A percentile compares a stretch with the other conserved stretches of the same genome.
Conservation (phyloP, 2,329 filamentous ascomycete genomes). For the Pseudopyricularia javanii region DNA sequence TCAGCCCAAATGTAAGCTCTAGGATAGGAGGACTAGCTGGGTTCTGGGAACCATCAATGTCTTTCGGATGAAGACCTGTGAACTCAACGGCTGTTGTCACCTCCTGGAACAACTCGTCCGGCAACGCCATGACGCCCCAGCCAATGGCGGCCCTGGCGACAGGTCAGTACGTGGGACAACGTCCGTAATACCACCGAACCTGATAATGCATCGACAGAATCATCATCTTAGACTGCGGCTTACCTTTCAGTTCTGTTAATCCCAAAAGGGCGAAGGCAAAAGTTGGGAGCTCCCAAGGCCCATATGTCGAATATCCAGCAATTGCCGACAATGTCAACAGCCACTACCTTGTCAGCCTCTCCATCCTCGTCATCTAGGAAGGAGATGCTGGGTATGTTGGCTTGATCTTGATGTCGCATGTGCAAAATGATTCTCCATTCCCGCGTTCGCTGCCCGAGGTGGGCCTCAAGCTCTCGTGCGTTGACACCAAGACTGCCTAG, state of each 20-base stretch:
- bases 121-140: constrained; percentile 37
- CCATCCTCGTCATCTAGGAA: constrained; percentile 34
- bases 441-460: constrained; percentile 26
- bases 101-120: constrained; percentile 13
- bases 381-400: constrained; percentile 41
- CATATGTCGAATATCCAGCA: constrained; percentile 42
- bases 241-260: constrained; percentile 15
- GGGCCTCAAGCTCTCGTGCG: constrained; percentile 15
- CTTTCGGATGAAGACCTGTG: constrained; percentile 15
- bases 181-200: not conserved
- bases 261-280: constrained; percentile 15
- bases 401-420: constrained; percentile 11
- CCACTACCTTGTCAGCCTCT: constrained; percentile 34
- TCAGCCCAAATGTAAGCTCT: not conserved
- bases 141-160: constrained; percentile 13
- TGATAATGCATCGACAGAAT: not conserved
- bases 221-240: not conserved
- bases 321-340: constrained; percentile 35
- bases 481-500: constrained; percentile 7
- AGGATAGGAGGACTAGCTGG: not conserved
- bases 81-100: constrained; percentile 14
- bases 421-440: constrained; percentile 38
- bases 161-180: constrained; percentile 4
- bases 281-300: constrained; percentile 18
- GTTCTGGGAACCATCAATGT: constrained; percentile 8